phyloP scores from a whole-genome alignment of 2,329 filamentous ascomycete species.

The Fusarium drepaniforme region DNA sequence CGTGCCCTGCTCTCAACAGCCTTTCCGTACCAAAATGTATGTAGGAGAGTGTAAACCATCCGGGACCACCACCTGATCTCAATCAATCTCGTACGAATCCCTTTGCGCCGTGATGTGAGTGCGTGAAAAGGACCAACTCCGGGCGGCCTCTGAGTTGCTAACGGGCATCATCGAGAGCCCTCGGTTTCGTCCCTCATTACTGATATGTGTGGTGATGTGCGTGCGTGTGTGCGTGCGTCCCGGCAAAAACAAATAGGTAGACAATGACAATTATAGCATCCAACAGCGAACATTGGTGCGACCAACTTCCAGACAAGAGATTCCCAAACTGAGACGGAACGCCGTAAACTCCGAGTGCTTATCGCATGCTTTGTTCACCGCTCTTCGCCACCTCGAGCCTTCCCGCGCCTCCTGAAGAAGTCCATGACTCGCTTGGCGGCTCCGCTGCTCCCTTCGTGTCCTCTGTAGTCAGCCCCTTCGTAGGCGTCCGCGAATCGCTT shows the following conservation, averaged over 20 bases:
- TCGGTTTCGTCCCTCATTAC: slow-evolving; percentile 44
- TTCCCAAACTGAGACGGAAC: slow-evolving; percentile 40
- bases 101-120: slow-evolving; percentile 43
- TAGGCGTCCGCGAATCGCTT: slow-evolving; percentile 93
- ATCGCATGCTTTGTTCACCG: slow-evolving; percentile 53
- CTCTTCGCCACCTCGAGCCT: slow-evolving; percentile 73
- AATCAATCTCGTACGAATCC: slow-evolving; percentile 40
- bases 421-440: slow-evolving; percentile 97
- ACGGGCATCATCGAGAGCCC: slow-evolving; percentile 38
- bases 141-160: slow-evolving; percentile 35
- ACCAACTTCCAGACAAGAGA: slow-evolving; percentile 38
- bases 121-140: slow-evolving; percentile 30
- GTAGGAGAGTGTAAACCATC: slow-evolving; percentile 42
- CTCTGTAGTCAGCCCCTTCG: slow-evolving; percentile 75
- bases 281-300: slow-evolving; percentile 40
- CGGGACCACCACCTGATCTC: slow-evolving; percentile 41
- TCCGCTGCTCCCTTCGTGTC: slow-evolving; percentile 85
- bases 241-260: slow-evolving; percentile 35
- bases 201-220: slow-evolving; percentile 38
- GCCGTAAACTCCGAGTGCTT: slow-evolving; percentile 40
- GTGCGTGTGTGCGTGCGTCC: slow-evolving; percentile 21
- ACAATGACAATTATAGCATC: slow-evolving; percentile 45
- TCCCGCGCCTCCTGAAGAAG: slow-evolving; percentile 91
- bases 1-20: slow-evolving; percentile 31
- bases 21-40: slow-evolving; percentile 42